Evolutionary conservation across 345 rosid species (phyloP), one percentile per base, ranked within the genome.

Genomic region (Acer campestre): DNA sequence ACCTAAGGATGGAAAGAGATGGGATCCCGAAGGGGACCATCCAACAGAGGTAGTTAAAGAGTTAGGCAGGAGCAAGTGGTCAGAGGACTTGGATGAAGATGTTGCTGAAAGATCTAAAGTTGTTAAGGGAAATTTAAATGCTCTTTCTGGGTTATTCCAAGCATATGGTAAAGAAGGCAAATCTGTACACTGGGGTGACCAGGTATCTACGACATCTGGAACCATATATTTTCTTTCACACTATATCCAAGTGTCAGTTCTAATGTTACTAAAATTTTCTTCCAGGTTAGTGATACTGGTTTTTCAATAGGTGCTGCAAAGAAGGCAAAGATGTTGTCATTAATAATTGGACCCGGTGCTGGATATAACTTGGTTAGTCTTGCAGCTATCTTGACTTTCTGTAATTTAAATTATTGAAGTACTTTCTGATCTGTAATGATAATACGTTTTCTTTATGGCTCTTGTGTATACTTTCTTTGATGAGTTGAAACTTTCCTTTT

Each of bases 21-120:
- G 89, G 90, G 86, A 82, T 74, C 86, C 77, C 61, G 92, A 90
- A 80, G 81, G 80, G 49, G 89, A 84, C 80, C 71, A 81, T 65
- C 77, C 77, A 73, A 48, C 74, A 12, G 88, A 72, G 67, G 80
- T 80, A 78, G 90, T 92, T 76, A 91, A 90, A 79, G 94, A 86
- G 58, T 77, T 93, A 74, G 90, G 92, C 74, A 81, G 84, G 90
- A 91, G 98, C 78, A 95, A 93, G 86, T 95, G 99, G 99, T 95
- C 94, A 44, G 84, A 87, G 75, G 85, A 88, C 84, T 84, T 86
- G 49, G 95, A 88, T 22, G 92, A 92, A 65, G 94, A 88, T 49
- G 90, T 83, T 74, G 76, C 68, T 61, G 85, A 92, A 75, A 79
- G 83, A 40, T 76, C 84, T 46, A 61, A 64, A 22, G 73, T 67